Evolutionary conservation across 1,284 basidiomycete genomes (phyloP), one percentile per base, ranked within the genome.

Genomic region (Porphyrellus sp.): DNA sequence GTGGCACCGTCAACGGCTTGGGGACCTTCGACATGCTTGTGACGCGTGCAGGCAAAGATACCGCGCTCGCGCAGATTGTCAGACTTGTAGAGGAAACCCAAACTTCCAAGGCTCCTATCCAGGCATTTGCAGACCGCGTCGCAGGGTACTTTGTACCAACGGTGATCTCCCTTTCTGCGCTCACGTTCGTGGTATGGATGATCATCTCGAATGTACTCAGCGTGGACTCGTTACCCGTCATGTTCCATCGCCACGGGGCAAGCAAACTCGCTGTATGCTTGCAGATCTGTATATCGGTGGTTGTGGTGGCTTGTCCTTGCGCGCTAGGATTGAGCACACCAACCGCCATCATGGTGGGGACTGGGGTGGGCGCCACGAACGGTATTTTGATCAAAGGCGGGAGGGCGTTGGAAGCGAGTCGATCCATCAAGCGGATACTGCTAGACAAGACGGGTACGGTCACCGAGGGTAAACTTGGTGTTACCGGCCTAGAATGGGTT

Each of bases 261-360:
- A 90, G 83, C 68, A 94, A 89, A 67, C 77, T 98, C 54, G 91
- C 93, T 30, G 88, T 97, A 12, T 98, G 96, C 68, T 78, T 99
- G 55, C 95, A 98, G 75, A 86, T 99, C 59, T 98, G 96, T 70
- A 99, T 99, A 66, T 95, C 91, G 46, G 96, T 99, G 57, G 84
- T 99, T 52, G 97, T 99, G 40, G 95, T 99, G 51, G 97, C 97
- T 5, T 99, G 97, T 69, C 97, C 97, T 0, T 99, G 97, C 67
- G 97, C 97, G 0, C 80, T 99, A 25, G 97, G 97, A 4, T 80
- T 99, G 50, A 92, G 91, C 53, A 99, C 97, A 0, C 97, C 97
- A 0, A 99, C 97, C 0, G 97, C 97, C 1, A 95, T 99, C 71
- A 99, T 99, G 97, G 97, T 99, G 35, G 97, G 97, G 27, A 99